These are phyloP conservation scores for Pythium insidiosum DNA, from an alignment of 352 stramenopile genomes.

Conservation along the genomic window DNA sequence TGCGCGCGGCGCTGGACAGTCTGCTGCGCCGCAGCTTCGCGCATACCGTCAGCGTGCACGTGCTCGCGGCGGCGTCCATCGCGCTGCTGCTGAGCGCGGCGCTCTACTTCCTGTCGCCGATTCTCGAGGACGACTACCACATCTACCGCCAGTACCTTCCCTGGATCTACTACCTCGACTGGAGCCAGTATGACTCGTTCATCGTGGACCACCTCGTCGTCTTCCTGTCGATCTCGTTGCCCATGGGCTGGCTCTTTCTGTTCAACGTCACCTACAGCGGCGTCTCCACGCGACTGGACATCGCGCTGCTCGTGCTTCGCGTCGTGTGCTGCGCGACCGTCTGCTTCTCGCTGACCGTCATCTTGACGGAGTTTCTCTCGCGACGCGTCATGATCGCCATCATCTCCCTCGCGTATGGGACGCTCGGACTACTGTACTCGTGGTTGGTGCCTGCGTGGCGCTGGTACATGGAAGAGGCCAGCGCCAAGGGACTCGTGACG, in stretches of 20 bases:
- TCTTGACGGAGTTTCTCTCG: constrained; percentile 73
- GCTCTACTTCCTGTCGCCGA: constrained; percentile 44
- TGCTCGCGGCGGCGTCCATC: constrained; percentile 35
- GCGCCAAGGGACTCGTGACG: constrained; percentile 40
- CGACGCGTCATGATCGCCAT: constrained; percentile 63
- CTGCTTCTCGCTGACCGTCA: constrained; percentile 58
- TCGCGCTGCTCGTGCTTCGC: constrained; percentile 46
- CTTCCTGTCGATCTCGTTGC: constrained; percentile 50
- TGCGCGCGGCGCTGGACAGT: constrained; percentile 24
- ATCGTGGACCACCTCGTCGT: constrained; percentile 63
- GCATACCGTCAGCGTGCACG: constrained; percentile 42
- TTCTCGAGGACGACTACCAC: constrained; percentile 43
- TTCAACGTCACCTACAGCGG: constrained; percentile 59
- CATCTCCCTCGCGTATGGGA: constrained; percentile 55
- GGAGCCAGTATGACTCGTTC: constrained; percentile 64
- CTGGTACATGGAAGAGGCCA: constrained; percentile 65
- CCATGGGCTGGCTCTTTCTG: constrained; percentile 52
- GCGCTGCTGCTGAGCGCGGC: constrained; percentile 36
- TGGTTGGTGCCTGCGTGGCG: constrained; percentile 72
- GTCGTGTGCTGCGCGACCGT: constrained; percentile 57
- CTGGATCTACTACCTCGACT: constrained; percentile 49
- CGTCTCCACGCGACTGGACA: constrained; percentile 34
- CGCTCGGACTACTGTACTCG: constrained; percentile 57
- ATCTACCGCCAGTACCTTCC: constrained; percentile 43
- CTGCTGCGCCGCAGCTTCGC: constrained; percentile 50